Evolutionary conservation across 2,329 filamentous ascomycete genomes (phyloP).

Genomic region (Sporothrix globosa): DNA sequence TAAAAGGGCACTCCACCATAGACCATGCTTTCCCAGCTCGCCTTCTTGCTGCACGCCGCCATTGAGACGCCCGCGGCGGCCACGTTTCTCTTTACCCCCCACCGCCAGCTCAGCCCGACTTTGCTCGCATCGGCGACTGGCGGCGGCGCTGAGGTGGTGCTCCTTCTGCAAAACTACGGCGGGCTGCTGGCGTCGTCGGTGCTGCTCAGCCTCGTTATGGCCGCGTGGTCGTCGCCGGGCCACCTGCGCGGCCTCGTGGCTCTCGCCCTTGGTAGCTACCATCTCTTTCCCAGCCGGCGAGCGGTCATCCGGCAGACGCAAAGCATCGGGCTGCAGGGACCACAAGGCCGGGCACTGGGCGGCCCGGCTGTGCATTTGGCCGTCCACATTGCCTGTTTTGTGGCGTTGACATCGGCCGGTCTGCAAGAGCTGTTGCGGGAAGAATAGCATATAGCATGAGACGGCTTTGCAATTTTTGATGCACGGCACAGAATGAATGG

Average conservation of each 20-base stretch:
- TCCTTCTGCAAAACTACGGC: conserved; percentile 54
- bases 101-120: conserved; percentile 49
- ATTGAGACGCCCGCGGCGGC: conserved; percentile 45
- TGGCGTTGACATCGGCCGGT: conserved; percentile 43
- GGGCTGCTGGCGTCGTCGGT: conserved; percentile 53
- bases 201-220: conserved; percentile 48
- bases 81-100: conserved; percentile 51
- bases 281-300: conserved; percentile 53
- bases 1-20: no score
- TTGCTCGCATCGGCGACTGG: conserved; percentile 49
- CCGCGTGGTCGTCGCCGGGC: conserved; percentile 36
- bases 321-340: conserved; percentile 33
- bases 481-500: not conserved
- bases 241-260: conserved; percentile 44
- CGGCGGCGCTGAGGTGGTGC: conserved; percentile 42
- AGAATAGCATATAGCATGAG: not conserved
- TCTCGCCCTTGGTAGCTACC: conserved; percentile 52
- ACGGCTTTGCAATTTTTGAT: no score
- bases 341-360: conserved; percentile 45
- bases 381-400: conserved; percentile 48
- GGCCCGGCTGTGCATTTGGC: conserved; percentile 53
- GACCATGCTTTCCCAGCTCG: conserved; percentile 26
- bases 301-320: conserved; percentile 46
- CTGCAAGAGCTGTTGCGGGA: conserved; percentile 29
- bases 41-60: conserved; percentile 35